Percentiles rank a stretch among this genome's conserved stretches.
Conservation (phyloP, 139 green algal genomes). For the Closterium sp. region DNA sequence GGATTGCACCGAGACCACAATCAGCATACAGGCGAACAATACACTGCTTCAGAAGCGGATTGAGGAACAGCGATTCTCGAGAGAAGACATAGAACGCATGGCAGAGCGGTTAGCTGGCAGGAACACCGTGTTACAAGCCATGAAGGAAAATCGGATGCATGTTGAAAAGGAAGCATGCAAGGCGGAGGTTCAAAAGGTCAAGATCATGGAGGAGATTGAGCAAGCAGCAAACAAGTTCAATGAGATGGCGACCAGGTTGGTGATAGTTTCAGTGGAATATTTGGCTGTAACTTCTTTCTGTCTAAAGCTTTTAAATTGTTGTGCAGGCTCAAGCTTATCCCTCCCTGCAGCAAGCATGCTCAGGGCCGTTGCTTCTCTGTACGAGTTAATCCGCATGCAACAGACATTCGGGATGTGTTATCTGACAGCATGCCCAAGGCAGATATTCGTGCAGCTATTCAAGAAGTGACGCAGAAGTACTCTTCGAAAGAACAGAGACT, state of each 20-base stretch:
- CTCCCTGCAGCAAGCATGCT: not conserved
- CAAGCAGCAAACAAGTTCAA: not conserved
- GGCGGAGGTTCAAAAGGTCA: not conserved
- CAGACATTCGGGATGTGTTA: not conserved
- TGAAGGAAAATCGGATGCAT: not conserved
- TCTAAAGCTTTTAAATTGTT: not conserved
- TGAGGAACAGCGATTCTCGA: not conserved
- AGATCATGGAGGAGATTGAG: not conserved
- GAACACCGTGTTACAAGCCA: not conserved
- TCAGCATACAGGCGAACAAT: not conserved
- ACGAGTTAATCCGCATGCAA: not conserved
- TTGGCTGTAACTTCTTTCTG: not conserved
- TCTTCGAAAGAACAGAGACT: not conserved
- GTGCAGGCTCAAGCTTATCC: not conserved
- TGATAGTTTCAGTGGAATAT: not conserved
- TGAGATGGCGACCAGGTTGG: not conserved
- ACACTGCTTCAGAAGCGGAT: not conserved
- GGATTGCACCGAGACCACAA: not conserved
- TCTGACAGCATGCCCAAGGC: not conserved
- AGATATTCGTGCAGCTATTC: not conserved
- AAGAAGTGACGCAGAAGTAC: not conserved
- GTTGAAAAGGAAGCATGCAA: not conserved
- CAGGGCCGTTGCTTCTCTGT: not conserved
- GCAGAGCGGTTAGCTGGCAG: not conserved
- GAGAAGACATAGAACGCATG: not conserved